Evolutionary conservation across 805 yeast genomes (phyloP), one percentile per base, ranked within the genome.

Genomic region (Nakazawaea wyomingensis): DNA sequence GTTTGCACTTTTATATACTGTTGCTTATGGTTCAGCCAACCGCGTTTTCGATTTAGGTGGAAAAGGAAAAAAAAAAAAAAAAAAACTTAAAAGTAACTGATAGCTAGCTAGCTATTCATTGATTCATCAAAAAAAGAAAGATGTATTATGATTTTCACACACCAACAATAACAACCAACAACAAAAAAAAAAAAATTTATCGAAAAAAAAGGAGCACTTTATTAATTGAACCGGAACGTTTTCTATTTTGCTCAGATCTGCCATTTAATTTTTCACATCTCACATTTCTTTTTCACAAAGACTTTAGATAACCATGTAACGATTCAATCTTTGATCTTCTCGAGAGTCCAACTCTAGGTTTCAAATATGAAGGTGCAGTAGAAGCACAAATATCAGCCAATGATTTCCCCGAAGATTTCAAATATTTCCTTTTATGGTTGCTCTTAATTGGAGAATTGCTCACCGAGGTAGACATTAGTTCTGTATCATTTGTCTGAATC

Each of bases 261-360:
- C 17, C 28, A 29, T 6, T 29, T 11, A 11, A 28, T 28, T 28
- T 14, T 28, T 24, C 27, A 6, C 6, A 24, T 7, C 10, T 10
- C 27, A 24, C 8, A 4, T 34, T 19, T 5, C 6, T 24, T 17
- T 18, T 39, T n/a, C n/a, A n/a, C n/a, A n/a, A n/a, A n/a, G n/a
- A n/a, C 14, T 26, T 33, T n/a, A 33, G 18, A 28, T 43, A 43
- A 14, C 33, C 28, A 22, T 43, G 45, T 13, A 43, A 28, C 11
- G 41, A 33, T 19, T 24, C 27, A 4, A 43, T 37, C 19, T 33
- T 37, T 5, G 45, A 37, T 19, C 45, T 22, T 17, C 31, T 31
- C 3, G 45, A 43, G 13, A 43, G 26, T 17, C 45, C 45, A 8
- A 37, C 26, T 24, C 45, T 34, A 1, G 45, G 38, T 18, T 21